A percentile compares a stretch with the other conserved stretches of the same genome.
Conservation (phyloP, 495 filamentous ascomycete genomes). For the Tirmania nivea region DNA sequence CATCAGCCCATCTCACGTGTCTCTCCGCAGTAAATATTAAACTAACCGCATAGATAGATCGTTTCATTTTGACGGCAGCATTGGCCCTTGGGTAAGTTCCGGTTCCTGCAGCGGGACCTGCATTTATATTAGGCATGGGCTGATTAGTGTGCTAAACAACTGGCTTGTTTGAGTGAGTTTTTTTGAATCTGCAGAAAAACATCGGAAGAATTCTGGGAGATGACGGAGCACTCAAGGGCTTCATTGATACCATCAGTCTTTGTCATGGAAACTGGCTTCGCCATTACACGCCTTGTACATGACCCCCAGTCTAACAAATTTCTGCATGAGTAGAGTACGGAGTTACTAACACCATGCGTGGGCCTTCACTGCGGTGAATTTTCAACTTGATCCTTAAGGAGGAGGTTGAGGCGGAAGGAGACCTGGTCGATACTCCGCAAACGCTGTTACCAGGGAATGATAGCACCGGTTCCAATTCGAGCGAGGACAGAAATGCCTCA, state of each 20-base stretch:
- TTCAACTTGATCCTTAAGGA: no score
- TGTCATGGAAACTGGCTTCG: slow-evolving; percentile 61
- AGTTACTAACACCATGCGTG: slow-evolving; percentile 24
- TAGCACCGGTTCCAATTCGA: no score
- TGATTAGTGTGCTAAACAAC: slow-evolving; percentile 32
- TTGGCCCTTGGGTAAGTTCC: slow-evolving; percentile 50
- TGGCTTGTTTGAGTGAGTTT: slow-evolving; percentile 15
- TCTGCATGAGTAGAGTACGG: slow-evolving; percentile 37
- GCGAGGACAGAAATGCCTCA: no score
- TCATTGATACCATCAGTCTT: slow-evolving; percentile 65
- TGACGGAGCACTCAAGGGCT: slow-evolving; percentile 49
- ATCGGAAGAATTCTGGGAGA: no score
- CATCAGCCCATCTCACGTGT: no score
- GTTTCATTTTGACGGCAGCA: slow-evolving; percentile 67
- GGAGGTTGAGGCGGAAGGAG: no score
- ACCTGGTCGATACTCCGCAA: no score
- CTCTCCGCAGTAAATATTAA: neutral
- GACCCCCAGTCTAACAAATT: slow-evolving; percentile 49
- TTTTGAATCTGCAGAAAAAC: slow-evolving; percentile 22
- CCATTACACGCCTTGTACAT: slow-evolving; percentile 49
- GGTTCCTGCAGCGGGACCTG: neutral
- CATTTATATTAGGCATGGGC: no score
- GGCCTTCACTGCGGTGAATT: no score
- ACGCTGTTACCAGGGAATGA: no score
- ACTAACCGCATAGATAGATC: slow-evolving; percentile 20